These are phyloP conservation scores for Cytospora piceicola DNA, from an alignment of 2,329 filamentous ascomycete genomes.

Conservation along the genomic window DNA sequence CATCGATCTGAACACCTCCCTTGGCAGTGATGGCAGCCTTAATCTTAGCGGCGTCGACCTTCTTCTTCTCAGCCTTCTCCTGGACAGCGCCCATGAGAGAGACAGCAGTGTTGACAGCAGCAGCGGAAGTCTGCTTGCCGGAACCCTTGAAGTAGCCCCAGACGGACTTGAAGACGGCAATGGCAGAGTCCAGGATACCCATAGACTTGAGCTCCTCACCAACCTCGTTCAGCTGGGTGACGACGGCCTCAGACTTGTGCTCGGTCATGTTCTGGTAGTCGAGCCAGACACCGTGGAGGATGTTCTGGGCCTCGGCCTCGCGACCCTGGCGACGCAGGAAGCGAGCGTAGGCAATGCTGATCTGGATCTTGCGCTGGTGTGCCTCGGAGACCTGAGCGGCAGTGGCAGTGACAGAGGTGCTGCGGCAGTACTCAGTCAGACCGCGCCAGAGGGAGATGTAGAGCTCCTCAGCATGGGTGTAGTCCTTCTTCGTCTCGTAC, in stretches of 20 bases:
- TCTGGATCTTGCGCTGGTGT: constrained; percentile 33
- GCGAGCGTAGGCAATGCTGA: constrained; percentile 31
- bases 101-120: constrained; percentile 30
- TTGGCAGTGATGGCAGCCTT: constrained; percentile 23
- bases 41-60: constrained; percentile 17
- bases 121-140: constrained; percentile 31
- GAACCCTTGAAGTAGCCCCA: constrained; percentile 33
- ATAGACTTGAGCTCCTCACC: constrained; percentile 32
- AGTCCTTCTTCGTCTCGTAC: constrained; percentile 32
- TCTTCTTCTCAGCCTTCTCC: constrained; percentile 24
- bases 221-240: constrained; percentile 32
- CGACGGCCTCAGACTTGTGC: constrained; percentile 29
- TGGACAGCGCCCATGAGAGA: constrained; percentile 29
- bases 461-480: constrained; percentile 32
- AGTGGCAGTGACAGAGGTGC: constrained; percentile 20
- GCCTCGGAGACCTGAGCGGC: constrained; percentile 30
- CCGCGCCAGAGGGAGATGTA: constrained; percentile 35
- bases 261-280: constrained; percentile 32
- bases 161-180: constrained; percentile 32
- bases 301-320: constrained; percentile 32
- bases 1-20: constrained; percentile 26
- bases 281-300: constrained; percentile 32
- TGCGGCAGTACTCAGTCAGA: constrained; percentile 32
- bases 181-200: constrained; percentile 31
- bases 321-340: constrained; percentile 32